These are phyloP conservation scores for Linum trigynum DNA, from an alignment of 345 rosid species.

Conservation along the genomic window DNA sequence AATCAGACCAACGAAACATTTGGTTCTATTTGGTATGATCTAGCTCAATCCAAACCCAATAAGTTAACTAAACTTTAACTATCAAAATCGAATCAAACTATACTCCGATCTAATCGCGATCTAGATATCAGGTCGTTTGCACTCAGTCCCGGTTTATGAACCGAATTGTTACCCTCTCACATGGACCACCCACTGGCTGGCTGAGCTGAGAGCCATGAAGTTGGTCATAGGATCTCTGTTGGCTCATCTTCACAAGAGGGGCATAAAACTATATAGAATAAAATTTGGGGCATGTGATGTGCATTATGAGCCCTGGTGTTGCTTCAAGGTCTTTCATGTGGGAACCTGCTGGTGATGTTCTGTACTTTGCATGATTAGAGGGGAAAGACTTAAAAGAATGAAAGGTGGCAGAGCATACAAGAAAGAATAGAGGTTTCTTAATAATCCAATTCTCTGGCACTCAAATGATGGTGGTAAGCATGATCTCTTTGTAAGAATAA, in stretches of 20 bases:
- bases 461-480: not conserved
- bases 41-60: no score
- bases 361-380: not conserved
- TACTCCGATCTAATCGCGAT: no score
- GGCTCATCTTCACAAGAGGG: not conserved
- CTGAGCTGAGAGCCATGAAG: not conserved
- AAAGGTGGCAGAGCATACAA: not conserved
- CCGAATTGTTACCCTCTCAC: no score
- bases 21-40: no score
- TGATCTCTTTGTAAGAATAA: not conserved
- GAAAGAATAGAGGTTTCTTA: not conserved
- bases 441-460: not conserved
- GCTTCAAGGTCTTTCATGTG: no score
- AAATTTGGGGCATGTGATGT: not conserved
- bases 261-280: not conserved
- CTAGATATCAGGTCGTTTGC: no score
- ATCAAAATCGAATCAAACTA: no score
- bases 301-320: not conserved
- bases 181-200: no score
- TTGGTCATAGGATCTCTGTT: not conserved
- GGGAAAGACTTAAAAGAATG: not conserved
- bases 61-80: no score
- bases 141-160: no score
- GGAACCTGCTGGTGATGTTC: not conserved
- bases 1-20: no score